Percentiles rank a stretch among this genome's conserved stretches.
phyloP scores from a whole-genome alignment of 208 protist genomes.

The Trypanosoma mega region DNA sequence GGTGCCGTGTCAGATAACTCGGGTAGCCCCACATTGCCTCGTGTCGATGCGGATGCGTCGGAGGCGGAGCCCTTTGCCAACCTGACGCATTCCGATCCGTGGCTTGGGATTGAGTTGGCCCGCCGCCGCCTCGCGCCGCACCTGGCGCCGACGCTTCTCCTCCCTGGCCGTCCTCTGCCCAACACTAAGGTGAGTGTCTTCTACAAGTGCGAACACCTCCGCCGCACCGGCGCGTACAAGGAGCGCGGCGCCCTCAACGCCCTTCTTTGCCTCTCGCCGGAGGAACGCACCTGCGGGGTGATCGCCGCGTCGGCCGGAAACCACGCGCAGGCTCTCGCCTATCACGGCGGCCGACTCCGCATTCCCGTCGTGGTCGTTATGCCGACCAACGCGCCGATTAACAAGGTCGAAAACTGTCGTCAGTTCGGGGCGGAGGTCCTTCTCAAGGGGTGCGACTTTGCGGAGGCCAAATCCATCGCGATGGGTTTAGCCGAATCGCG shows the following conservation, averaged over 20 bases:
- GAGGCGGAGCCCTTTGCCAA: not conserved
- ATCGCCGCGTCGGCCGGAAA: constrained; percentile 88
- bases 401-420: constrained; percentile 80
- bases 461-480: constrained; percentile 67
- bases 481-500: constrained; percentile 33
- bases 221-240: constrained; percentile 85
- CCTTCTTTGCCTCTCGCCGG: constrained; percentile 57
- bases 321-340: constrained; percentile 90
- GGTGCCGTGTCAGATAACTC: too few relatives aligned
- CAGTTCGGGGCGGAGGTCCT: constrained; percentile 77
- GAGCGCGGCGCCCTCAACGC: constrained; percentile 91
- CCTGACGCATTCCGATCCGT: not conserved
- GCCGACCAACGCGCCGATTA: constrained; percentile 80
- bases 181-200: constrained; percentile 30
- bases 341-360: constrained; percentile 75
- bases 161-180: constrained; percentile 38
- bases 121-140: constrained; percentile 7
- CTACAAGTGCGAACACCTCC: constrained; percentile 80
- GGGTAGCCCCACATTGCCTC: too few relatives aligned
- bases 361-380: constrained; percentile 92
- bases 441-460: constrained; percentile 69
- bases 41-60: too few relatives aligned
- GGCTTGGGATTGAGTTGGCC: not conserved
- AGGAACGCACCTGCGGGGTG: constrained; percentile 69
- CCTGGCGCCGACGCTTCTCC: constrained; percentile 38